These are phyloP conservation scores for Carex sylvatica DNA, from an alignment of 202 grass and related monocot genomes.

Conservation along the genomic window DNA sequence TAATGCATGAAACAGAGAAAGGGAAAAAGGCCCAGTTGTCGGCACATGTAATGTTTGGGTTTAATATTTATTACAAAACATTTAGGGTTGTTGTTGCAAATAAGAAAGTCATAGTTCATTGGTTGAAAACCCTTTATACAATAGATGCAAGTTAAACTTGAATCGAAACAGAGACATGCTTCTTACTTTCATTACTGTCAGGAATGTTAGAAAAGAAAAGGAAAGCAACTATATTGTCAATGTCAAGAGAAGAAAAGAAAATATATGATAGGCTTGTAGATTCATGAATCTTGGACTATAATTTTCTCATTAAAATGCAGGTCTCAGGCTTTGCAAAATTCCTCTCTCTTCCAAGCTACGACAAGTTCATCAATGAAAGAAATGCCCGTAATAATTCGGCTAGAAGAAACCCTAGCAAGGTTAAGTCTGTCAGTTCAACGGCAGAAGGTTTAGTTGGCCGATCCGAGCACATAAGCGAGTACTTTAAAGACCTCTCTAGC, in stretches of 20 bases:
- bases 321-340: slow-evolving; percentile 42
- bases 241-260: neutral
- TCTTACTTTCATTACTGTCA: neutral
- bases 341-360: slow-evolving; percentile 52
- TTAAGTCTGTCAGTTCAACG: slow-evolving; percentile 50
- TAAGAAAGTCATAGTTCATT: neutral
- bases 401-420: slow-evolving; percentile 39
- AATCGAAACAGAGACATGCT: neutral
- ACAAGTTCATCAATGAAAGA: slow-evolving; percentile 58
- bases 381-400: slow-evolving; percentile 30
- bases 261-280: neutral
- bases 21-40: neutral
- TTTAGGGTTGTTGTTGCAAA: neutral
- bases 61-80: neutral
- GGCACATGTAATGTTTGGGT: neutral
- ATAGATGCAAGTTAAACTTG: neutral
- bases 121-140: neutral
- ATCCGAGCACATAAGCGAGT: slow-evolving; percentile 40
- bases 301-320: slow-evolving; percentile 37
- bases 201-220: neutral
- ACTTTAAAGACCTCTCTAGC: slow-evolving; percentile 60
- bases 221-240: slow-evolving; percentile 10
- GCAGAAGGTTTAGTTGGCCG: slow-evolving; percentile 49
- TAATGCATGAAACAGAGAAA: neutral
- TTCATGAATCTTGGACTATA: slow-evolving; percentile 22